These are phyloP conservation scores for Aspergillus oerlinghausenensis DNA, from an alignment of 2,329 filamentous ascomycete species.

Conservation along the genomic window DNA sequence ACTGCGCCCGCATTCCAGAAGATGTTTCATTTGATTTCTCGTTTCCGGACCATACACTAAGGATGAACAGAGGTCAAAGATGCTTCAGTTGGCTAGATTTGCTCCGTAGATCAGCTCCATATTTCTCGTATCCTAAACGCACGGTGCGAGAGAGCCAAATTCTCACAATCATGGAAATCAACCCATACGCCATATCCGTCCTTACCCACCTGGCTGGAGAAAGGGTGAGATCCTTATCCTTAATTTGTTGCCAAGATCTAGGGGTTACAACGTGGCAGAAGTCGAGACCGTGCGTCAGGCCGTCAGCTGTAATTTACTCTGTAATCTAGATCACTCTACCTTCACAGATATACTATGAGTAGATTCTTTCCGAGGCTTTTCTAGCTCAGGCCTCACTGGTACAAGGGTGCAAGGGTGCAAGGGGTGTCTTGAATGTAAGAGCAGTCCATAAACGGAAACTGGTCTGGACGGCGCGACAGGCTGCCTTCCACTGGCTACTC, in stretches of 20 bases:
- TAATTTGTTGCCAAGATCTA: slow-evolving; percentile 23
- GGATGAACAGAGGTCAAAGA: neutral
- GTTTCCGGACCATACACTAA: neutral
- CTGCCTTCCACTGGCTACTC: neutral
- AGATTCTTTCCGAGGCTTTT: neutral
- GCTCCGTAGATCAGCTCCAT: neutral
- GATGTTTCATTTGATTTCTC: neutral
- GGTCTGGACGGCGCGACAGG: neutral
- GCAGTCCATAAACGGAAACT: slow-evolving; percentile 4
- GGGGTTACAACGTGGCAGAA: slow-evolving; percentile 20
- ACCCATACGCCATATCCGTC: neutral
- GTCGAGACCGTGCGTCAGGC: slow-evolving; percentile 14
- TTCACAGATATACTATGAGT: neutral
- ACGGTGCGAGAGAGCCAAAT: neutral
- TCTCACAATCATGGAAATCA: neutral
- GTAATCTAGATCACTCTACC: neutral
- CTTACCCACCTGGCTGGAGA: slow-evolving; percentile 11
- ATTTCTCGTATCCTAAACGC: neutral
- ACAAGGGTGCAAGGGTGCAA: slow-evolving; percentile 9
- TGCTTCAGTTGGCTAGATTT: neutral
- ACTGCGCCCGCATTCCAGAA: neutral
- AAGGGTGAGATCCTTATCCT: slow-evolving; percentile 24
- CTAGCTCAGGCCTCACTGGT: slow-evolving; percentile 1
- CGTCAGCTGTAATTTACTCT: neutral
- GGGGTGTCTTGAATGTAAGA: slow-evolving; percentile 8